Percentiles rank a stretch among this genome's conserved stretches.
phyloP scores from a whole-genome alignment of 805 yeast genomes.

The Candida boidinii region DNA sequence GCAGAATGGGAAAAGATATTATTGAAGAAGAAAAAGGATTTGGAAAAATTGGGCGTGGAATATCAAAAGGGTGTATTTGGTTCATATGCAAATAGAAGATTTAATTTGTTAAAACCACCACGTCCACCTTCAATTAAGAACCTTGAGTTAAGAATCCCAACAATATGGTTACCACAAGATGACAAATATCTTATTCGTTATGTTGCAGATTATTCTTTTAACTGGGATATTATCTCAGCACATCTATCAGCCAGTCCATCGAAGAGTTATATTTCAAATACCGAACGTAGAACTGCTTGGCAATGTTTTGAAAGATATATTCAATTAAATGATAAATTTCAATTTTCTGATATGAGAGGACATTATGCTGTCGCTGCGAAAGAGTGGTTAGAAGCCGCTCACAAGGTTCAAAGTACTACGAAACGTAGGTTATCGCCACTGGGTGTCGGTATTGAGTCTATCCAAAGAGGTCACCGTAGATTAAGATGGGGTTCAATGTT shows the following conservation, averaged over 20 bases:
- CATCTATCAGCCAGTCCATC: slow-evolving; percentile 63
- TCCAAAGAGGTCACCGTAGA: slow-evolving; percentile 86
- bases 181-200: slow-evolving; percentile 72
- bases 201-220: slow-evolving; percentile 80
- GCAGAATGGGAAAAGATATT: slow-evolving; percentile 50
- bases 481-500: slow-evolving; percentile 96
- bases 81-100: slow-evolving; percentile 40
- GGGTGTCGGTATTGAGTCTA: slow-evolving; percentile 89
- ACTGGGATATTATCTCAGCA: slow-evolving; percentile 88
- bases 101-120: slow-evolving; percentile 74
- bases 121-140: slow-evolving; percentile 80
- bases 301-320: slow-evolving; percentile 96
- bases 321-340: slow-evolving; percentile 84
- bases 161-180: slow-evolving; percentile 94
- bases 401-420: slow-evolving; percentile 78
- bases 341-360: slow-evolving; percentile 81
- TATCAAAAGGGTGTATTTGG: slow-evolving; percentile 50
- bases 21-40: slow-evolving; percentile 37
- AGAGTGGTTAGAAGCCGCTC: slow-evolving; percentile 88
- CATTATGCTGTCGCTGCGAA: slow-evolving; percentile 76
- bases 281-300: slow-evolving; percentile 97
- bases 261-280: slow-evolving; percentile 70
- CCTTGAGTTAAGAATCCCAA: slow-evolving; percentile 78
- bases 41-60: slow-evolving; percentile 28
- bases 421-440: slow-evolving; percentile 84